Evolutionary conservation across 306 rosid species (phyloP), one percentile per base, ranked within the genome.

Genomic region (Delonix regia): DNA sequence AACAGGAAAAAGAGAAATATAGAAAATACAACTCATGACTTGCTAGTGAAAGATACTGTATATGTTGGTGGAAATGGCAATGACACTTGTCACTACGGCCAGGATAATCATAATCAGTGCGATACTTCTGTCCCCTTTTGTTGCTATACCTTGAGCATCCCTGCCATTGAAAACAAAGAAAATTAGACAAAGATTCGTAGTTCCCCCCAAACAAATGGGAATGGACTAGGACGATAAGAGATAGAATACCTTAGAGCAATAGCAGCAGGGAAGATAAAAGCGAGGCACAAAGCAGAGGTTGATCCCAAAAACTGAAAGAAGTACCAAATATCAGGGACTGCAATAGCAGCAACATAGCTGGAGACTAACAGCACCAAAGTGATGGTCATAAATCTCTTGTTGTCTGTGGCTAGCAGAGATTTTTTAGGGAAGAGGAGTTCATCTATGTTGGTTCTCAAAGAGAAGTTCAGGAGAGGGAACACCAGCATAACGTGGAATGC

Each of bases 241-340:
- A 65, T 56, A 73, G 59, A 65, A 75, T 82, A 94, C 98, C 98
- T 87, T 66, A 95, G 83, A 67, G 81, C 99, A 81, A 95, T 88
- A 36, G 78, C 82, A 62, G 87, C 98, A 15, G 99, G 99, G 82
- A 95, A 95, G 55, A 95, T 86, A 79, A 95, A 95, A 81, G 93
- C 96, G 16, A 95, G 97, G 85, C 87, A 87, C 56, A 91, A 80
- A 0, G 97, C 99, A 42, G 96, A 73, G 30, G 99, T 82, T 73
- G 97, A 95, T 45, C 99, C 99, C 75, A 95, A 28, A 80, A 95
- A 88, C 84, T 93, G 98, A 87, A 95, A 93, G 76, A 93, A 84
- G 44, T 83, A 91, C 99, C 98, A 95, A 73, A 95, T 91, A 81
- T 90, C 87, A 62, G 98, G 99, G 75, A 95, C 66, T 25, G 97